Percentiles rank a stretch among this genome's conserved stretches.
Conservation (phyloP, 192 early-diverging fungal genomes). For the Entomortierella chlamydospora region DNA sequence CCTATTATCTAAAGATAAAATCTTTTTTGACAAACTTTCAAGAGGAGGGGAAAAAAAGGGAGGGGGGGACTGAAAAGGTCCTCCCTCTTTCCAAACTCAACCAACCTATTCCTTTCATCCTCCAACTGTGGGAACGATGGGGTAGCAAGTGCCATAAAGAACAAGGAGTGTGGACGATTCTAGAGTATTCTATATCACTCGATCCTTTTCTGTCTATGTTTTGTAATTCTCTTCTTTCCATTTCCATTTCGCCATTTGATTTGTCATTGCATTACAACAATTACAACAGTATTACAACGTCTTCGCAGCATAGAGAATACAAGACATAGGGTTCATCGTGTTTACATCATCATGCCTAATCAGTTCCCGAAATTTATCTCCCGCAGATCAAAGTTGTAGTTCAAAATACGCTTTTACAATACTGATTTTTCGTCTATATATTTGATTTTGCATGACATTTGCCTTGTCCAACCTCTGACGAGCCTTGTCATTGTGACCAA, state of each 20-base stretch:
- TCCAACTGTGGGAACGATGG: no score
- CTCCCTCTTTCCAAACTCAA: no score
- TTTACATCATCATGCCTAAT: constrained; percentile 20
- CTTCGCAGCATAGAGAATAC: not conserved
- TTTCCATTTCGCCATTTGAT: not conserved
- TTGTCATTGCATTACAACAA: no score
- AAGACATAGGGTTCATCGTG: not conserved
- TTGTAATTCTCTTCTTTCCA: not conserved
- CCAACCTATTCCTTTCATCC: no score
- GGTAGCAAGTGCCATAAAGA: no score
- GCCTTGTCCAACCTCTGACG: not conserved
- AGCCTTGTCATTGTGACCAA: not conserved
- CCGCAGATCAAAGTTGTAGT: constrained; percentile 4
- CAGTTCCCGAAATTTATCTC: constrained; percentile 5
- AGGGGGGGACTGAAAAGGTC: no score
- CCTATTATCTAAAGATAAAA: no score
- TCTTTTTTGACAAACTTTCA: no score
- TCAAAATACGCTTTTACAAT: not conserved
- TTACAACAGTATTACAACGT: not conserved
- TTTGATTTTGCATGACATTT: no score
- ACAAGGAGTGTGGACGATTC: no score
- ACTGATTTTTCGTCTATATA: constrained; percentile 1
- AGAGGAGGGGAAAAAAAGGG: no score
- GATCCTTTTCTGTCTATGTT: not conserved
- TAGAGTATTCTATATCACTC: no score